These are phyloP conservation scores for Lachnum nothofagi DNA, from an alignment of 2,329 filamentous ascomycete genomes.

Conservation along the genomic window DNA sequence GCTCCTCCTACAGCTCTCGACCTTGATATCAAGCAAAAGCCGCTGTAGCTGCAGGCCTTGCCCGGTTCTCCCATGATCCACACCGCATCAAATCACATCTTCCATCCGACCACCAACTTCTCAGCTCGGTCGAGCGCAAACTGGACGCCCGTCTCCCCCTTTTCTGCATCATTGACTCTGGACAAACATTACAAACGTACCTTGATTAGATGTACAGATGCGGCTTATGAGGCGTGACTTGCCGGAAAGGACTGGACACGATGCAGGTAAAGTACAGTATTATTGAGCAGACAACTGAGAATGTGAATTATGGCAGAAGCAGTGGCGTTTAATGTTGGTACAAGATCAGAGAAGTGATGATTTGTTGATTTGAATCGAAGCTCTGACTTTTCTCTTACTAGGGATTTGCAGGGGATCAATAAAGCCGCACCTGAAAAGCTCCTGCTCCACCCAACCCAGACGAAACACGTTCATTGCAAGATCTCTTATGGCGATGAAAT, in stretches of 20 bases:
- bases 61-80: slow-evolving; percentile 4
- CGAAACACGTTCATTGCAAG: no score
- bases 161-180: background rate
- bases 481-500: no score
- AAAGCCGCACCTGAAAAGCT: no score
- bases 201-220: no score
- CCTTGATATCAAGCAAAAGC: background rate
- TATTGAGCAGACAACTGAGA: slow-evolving; percentile 11
- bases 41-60: background rate
- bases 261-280: slow-evolving; percentile 15
- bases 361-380: slow-evolving; percentile 4
- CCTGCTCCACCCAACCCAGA: no score
- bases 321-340: slow-evolving; percentile 18
- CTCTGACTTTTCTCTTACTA: slow-evolving; percentile 14
- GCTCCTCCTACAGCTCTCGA: background rate
- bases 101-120: slow-evolving; percentile 1
- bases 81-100: slow-evolving; percentile 5
- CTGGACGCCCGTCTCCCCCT: background rate
- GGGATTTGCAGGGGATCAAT: no score
- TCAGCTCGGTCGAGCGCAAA: slow-evolving; percentile 1
- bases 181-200: background rate
- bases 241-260: background rate
- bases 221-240: background rate
- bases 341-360: slow-evolving; percentile 12
- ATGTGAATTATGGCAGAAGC: slow-evolving; percentile 11